Evolutionary conservation across 331 rosid species (phyloP).

Genomic region (Phaseolus coccineus): DNA sequence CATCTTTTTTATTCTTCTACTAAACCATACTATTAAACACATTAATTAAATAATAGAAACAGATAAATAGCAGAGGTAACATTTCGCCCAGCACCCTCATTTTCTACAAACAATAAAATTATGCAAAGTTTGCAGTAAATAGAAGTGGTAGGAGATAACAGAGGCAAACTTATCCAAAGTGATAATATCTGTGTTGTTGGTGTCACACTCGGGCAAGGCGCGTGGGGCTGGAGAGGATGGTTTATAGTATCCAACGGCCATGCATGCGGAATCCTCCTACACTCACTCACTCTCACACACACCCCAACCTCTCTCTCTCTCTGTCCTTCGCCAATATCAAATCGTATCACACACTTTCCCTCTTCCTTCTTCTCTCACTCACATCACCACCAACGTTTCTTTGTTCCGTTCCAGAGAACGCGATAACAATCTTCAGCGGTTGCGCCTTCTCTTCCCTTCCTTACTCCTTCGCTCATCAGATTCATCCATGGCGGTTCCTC

Average conservation of each 20-base stretch:
- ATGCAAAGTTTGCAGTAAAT: no score
- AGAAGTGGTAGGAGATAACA: neutral
- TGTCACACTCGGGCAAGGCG: conserved; percentile 29
- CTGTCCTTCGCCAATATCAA: conserved; percentile 24
- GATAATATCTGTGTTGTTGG: conserved; percentile 24
- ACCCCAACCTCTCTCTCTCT: conserved; percentile 19
- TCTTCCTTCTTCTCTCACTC: conserved; percentile 31
- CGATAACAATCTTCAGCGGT: neutral
- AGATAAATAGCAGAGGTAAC: no score
- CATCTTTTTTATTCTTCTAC: no score
- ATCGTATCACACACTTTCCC: conserved; percentile 41
- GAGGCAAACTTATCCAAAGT: neutral
- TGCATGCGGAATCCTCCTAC: conserved; percentile 67
- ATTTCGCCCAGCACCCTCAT: no score
- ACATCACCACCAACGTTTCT: conserved; percentile 2
- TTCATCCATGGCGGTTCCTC: conserved; percentile 70
- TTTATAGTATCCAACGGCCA: conserved; percentile 59
- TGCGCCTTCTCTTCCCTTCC: neutral
- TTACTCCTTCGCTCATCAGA: neutral
- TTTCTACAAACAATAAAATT: neutral
- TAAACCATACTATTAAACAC: no score
- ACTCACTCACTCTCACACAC: conserved; percentile 41
- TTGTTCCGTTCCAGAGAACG: neutral
- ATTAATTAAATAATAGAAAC: no score
- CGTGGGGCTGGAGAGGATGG: conserved; percentile 24